Conservation (phyloP, 768 basidiomycete species). For the Pholiota microspora region DNA sequence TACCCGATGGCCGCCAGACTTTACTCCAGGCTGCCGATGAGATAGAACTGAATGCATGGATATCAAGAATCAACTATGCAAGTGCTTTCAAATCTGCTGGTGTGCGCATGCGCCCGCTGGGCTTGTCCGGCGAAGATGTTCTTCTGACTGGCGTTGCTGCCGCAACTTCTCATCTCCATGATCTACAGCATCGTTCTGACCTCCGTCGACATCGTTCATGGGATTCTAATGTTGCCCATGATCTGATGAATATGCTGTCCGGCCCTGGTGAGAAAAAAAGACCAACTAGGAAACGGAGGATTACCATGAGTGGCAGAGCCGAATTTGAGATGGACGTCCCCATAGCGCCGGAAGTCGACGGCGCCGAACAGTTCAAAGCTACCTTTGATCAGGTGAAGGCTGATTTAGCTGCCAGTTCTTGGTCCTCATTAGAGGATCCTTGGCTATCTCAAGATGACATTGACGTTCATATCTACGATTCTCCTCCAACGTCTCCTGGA, state of each 20-base stretch:
- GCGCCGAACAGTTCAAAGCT: slow-evolving; percentile 68
- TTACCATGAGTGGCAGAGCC: slow-evolving; percentile 30
- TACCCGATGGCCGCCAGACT: slow-evolving; percentile 77
- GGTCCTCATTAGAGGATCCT: slow-evolving; percentile 26
- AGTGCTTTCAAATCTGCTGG: slow-evolving; percentile 86
- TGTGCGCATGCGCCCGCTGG: slow-evolving; percentile 74
- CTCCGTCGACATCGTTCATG: slow-evolving; percentile 33
- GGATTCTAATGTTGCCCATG: slow-evolving; percentile 40
- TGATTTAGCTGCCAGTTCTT: slow-evolving; percentile 61
- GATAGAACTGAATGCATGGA: slow-evolving; percentile 84
- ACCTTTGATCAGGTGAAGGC: slow-evolving; percentile 89
- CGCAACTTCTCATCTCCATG: slow-evolving; percentile 79
- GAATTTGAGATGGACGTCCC: slow-evolving; percentile 45
- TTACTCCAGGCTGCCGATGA: slow-evolving; percentile 74
- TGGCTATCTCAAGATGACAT: slow-evolving; percentile 9
- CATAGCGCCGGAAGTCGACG: slow-evolving; percentile 54
- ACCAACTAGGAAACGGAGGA: slow-evolving; percentile 21
- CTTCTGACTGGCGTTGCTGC: slow-evolving; percentile 83
- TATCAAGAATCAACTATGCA: slow-evolving; percentile 90
- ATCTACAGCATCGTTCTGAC: slow-evolving; percentile 45
- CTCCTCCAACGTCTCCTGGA: slow-evolving; percentile 15
- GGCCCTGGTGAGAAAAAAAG: slow-evolving; percentile 24
- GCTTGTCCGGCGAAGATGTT: slow-evolving; percentile 67
- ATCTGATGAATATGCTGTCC: slow-evolving; percentile 41
- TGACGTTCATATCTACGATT: slow-evolving; percentile 7